Conservation (phyloP, 2,329 filamentous ascomycete species). For the Penicillium sp. region DNA sequence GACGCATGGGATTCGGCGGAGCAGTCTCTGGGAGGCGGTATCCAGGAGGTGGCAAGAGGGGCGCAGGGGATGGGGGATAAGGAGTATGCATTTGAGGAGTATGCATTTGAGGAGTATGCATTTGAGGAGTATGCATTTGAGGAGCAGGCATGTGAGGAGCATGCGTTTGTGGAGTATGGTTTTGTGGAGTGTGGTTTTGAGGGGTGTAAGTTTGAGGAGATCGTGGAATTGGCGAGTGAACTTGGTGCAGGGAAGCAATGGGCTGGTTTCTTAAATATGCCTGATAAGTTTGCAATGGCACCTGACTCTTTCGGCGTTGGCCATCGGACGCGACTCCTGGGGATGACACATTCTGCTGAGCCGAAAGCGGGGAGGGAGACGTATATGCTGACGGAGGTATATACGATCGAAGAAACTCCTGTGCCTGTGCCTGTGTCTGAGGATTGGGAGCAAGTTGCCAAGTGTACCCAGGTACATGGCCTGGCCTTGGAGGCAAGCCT, state of each 20-base stretch:
- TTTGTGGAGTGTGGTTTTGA: not conserved
- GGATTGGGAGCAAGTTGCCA: not conserved
- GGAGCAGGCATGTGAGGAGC: too few species aligned
- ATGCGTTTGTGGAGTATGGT: too few species aligned
- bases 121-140: too few species aligned
- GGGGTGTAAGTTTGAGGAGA: not conserved
- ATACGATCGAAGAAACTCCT: not conserved
- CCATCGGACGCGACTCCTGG: not conserved
- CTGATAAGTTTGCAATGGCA: not conserved
- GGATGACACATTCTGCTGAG: not conserved
- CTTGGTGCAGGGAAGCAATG: not conserved
- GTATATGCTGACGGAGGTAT: not conserved
- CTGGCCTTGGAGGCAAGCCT: not conserved
- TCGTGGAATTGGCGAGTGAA: not conserved
- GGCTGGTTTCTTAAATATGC: not conserved
- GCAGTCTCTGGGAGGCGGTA: constrained; percentile 16
- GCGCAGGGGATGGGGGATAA: not conserved
- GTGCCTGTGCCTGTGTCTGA: not conserved
- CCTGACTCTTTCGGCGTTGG: not conserved
- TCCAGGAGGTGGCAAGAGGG: constrained; percentile 13
- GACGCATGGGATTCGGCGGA: constrained; percentile 14
- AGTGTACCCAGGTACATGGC: not conserved
- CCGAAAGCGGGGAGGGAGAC: not conserved
- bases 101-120: too few species aligned
- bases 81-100: too few species aligned